Percentiles rank a stretch among this genome's conserved stretches.
These are phyloP conservation scores for Nakazawaea molendinolei DNA, from an alignment of 805 yeast genomes.

Conservation along the genomic window DNA sequence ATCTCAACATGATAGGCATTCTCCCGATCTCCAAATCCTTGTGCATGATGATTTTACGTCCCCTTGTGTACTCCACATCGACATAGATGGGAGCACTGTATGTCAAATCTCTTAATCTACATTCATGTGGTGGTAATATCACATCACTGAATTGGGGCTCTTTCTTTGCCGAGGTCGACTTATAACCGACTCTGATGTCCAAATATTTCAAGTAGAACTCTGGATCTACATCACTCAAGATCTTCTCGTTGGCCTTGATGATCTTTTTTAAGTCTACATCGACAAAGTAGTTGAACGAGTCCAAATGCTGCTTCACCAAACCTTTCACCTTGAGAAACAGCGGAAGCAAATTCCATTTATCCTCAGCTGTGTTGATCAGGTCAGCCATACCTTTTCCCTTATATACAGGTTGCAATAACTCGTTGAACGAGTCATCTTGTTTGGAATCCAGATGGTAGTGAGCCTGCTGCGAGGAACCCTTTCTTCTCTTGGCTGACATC, in stretches of 20 bases:
- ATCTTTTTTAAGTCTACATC: conserved; percentile 91
- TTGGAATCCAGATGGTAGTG: not conserved
- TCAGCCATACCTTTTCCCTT: conserved; percentile 85
- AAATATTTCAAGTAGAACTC: conserved; percentile 89
- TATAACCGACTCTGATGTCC: conserved; percentile 87
- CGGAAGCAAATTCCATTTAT: conserved; percentile 94
- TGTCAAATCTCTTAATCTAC: conserved; percentile 88
- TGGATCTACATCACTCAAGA: conserved; percentile 93
- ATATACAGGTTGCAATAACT: conserved; percentile 71
- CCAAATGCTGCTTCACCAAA: conserved; percentile 92
- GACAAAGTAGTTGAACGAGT: conserved; percentile 95
- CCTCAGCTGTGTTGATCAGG: conserved; percentile 84
- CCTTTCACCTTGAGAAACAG: conserved; percentile 96
- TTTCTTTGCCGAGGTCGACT: conserved; percentile 38
- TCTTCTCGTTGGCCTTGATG: conserved; percentile 81
- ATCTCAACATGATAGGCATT: conserved; percentile 97
- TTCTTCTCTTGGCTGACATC: conserved; percentile 11
- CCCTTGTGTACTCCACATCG: conserved; percentile 95
- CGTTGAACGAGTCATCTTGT: conserved; percentile 60
- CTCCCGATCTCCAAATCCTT: conserved; percentile 91
- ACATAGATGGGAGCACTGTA: conserved; percentile 94
- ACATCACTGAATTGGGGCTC: conserved; percentile 47
- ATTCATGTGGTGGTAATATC: conserved; percentile 84
- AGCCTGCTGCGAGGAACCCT: conserved; percentile 3
- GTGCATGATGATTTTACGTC: conserved; percentile 84